Percentiles rank a stretch among this genome's conserved stretches.
Evolutionary conservation across 2,329 filamentous ascomycete genomes (phyloP).

Genomic region (Colletotrichum limetticola): DNA sequence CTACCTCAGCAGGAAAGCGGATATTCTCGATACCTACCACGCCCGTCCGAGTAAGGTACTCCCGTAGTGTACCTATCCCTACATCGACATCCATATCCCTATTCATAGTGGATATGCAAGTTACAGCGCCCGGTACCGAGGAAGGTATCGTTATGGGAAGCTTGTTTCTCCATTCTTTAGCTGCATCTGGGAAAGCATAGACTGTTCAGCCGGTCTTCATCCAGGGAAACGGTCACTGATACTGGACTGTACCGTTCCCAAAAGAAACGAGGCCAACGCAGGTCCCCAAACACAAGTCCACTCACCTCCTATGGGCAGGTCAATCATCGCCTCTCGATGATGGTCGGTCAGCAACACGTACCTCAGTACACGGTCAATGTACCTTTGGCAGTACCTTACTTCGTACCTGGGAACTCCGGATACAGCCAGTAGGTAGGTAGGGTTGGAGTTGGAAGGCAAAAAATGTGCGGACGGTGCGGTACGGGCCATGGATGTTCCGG

Average conservation of each 20-base stretch:
- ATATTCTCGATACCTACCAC: background rate
- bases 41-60: background rate
- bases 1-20: background rate
- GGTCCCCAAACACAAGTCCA: background rate
- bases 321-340: background rate
- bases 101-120: background rate
- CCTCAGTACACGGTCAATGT: background rate
- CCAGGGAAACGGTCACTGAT: background rate
- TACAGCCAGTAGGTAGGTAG: background rate
- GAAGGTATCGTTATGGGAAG: background rate
- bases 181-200: background rate
- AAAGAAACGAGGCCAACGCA: background rate
- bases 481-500: conserved; percentile 25
- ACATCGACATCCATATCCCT: background rate
- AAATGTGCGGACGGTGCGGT: background rate
- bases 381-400: background rate
- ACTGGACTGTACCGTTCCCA: background rate
- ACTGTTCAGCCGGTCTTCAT: background rate
- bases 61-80: too few relatives aligned
- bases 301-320: background rate
- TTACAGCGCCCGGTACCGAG: background rate
- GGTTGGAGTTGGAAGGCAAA: background rate
- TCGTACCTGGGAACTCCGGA: background rate
- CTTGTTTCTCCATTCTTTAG: background rate
- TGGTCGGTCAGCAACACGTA: background rate